Evolutionary conservation across 805 yeast species (phyloP).

Genomic region (Saccharomycopsis sp.): DNA sequence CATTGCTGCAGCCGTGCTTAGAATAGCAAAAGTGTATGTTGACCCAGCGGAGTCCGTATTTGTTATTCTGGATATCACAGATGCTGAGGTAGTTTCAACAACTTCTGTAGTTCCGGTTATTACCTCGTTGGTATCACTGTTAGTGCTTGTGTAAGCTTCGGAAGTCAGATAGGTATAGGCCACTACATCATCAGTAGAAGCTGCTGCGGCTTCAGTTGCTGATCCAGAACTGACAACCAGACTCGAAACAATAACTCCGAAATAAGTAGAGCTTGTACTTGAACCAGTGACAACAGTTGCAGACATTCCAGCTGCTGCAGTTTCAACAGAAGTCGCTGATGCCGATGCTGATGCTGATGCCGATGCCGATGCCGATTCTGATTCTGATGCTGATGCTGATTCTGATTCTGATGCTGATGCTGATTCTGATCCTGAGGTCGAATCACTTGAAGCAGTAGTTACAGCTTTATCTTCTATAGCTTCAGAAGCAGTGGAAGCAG

Average conservation of each 20-base stretch:
- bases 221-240: not conserved
- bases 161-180: not conserved
- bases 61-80: not conserved
- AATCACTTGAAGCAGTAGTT: not conserved
- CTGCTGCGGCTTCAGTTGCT: not conserved
- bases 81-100: not conserved
- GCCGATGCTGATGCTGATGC: too few species aligned
- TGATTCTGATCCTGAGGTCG: not conserved
- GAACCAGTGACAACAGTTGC: not conserved
- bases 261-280: not conserved
- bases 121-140: not conserved
- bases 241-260: not conserved
- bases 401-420: not conserved
- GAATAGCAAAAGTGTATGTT: not conserved
- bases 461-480: slow-evolving; percentile 9
- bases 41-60: not conserved
- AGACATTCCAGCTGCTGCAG: not conserved
- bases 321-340: not conserved
- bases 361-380: too few species aligned
- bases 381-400: not conserved
- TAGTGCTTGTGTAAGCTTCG: not conserved
- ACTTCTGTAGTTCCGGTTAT: not conserved
- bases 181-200: not conserved
- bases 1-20: not conserved
- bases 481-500: slow-evolving; percentile 10